Percentiles rank a stretch among this genome's conserved stretches.
These are phyloP conservation scores for Botrytis aclada DNA, from an alignment of 2,329 filamentous ascomycete species.

Conservation along the genomic window DNA sequence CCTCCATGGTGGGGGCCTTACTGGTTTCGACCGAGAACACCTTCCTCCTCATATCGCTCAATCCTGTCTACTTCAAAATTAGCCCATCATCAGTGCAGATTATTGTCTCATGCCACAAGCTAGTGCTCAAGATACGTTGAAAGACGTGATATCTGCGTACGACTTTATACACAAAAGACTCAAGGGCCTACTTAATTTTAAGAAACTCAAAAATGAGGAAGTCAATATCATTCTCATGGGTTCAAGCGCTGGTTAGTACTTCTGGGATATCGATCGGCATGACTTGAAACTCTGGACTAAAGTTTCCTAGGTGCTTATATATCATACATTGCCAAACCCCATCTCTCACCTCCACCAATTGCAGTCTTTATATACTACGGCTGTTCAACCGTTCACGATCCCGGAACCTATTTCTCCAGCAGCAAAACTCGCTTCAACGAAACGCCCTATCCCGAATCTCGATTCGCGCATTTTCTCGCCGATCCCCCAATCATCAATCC, in stretches of 20 bases:
- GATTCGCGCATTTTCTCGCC: not conserved
- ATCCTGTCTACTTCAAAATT: not conserved
- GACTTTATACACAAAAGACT: not conserved
- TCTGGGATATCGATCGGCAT: not conserved
- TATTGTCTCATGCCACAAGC: not conserved
- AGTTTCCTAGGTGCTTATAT: not conserved
- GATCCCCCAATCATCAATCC: not conserved
- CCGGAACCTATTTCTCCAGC: not conserved
- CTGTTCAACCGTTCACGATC: not conserved
- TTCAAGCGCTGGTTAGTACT: not conserved
- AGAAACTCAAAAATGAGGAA: not conserved
- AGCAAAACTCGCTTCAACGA: not conserved
- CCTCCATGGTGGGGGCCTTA: not conserved
- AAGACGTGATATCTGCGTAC: conserved; percentile 2
- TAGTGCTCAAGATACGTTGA: not conserved
- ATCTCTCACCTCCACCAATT: not conserved
- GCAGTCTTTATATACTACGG: not conserved
- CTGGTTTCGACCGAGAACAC: not conserved
- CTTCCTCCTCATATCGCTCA: not conserved
- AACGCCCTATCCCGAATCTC: not conserved
- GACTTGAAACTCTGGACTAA: not conserved
- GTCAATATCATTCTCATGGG: not conserved
- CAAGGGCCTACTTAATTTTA: not conserved
- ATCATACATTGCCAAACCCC: not conserved
- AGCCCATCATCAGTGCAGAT: not conserved